phyloP scores from a whole-genome alignment of 768 basidiomycete species.

The Favolaschia claudopus region DNA sequence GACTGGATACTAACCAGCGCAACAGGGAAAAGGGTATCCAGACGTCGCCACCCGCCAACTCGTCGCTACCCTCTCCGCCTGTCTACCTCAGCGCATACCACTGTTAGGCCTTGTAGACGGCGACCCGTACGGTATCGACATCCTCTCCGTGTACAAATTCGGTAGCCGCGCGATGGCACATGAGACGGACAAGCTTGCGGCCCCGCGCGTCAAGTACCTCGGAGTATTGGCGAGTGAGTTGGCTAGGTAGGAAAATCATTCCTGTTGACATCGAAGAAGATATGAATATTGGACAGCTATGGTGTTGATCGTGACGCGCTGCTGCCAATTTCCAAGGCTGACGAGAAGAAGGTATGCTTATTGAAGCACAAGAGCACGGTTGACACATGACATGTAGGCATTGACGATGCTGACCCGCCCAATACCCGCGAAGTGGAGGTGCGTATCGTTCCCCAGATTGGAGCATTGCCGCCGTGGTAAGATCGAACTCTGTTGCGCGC shows the following conservation, averaged over 20 bases:
- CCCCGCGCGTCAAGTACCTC: conserved; percentile 78
- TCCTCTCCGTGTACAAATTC: conserved; percentile 85
- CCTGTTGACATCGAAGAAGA: not conserved
- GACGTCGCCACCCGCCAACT: conserved; percentile 91
- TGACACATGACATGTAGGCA: no score
- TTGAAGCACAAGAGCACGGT: no score
- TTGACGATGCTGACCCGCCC: conserved; percentile 63
- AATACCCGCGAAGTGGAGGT: conserved; percentile 77
- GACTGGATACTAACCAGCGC: not conserved
- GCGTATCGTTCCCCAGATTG: conserved; percentile 17
- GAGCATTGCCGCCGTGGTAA: no score
- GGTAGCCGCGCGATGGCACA: conserved; percentile 78
- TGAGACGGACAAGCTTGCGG: conserved; percentile 73
- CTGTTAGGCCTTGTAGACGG: conserved; percentile 86
- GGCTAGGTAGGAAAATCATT: conserved; percentile 50
- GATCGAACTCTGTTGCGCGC: no score
- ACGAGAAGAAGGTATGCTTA: conserved; percentile 73
- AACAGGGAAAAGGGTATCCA: conserved; percentile 95
- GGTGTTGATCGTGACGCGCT: conserved; percentile 66
- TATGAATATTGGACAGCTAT: conserved; percentile 48
- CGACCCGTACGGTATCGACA: conserved; percentile 93
- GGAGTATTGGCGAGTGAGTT: conserved; percentile 81
- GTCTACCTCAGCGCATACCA: conserved; percentile 71
- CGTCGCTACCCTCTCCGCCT: conserved; percentile 73
- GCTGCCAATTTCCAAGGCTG: conserved; percentile 72